A percentile compares a stretch with the other conserved stretches of the same genome.
These are phyloP conservation scores for Globisporangium parvum DNA, from an alignment of 352 stramenopile genomes.

Conservation along the genomic window DNA sequence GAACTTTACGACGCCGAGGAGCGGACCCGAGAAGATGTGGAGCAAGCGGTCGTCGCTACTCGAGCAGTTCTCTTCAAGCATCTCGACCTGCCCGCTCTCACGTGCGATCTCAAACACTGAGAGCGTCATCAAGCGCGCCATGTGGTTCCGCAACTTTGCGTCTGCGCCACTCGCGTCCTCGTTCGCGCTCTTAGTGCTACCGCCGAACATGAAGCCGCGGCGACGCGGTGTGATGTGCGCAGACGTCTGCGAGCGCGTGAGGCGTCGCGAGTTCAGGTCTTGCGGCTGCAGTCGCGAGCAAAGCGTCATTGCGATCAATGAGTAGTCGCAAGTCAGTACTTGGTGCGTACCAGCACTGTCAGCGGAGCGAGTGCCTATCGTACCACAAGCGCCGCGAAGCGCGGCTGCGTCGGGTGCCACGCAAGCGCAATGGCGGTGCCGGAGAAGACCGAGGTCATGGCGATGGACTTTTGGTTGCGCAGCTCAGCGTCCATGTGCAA, in stretches of 20 bases:
- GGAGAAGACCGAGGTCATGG: slow-evolving; percentile 49
- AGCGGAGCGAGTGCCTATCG: neutral
- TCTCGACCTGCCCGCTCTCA: slow-evolving; percentile 34
- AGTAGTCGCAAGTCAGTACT: neutral
- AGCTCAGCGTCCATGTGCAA: slow-evolving; percentile 65
- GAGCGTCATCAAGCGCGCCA: slow-evolving; percentile 33
- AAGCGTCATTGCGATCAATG: neutral
- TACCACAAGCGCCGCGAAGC: slow-evolving; percentile 55
- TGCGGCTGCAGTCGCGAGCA: slow-evolving; percentile 31
- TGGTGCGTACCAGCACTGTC: too few species aligned
- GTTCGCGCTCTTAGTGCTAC: slow-evolving; percentile 25
- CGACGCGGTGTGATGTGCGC: slow-evolving; percentile 32
- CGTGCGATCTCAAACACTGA: slow-evolving; percentile 26
- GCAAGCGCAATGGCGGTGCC: slow-evolving; percentile 53
- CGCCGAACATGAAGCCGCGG: slow-evolving; percentile 65
- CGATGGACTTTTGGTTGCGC: slow-evolving; percentile 56
- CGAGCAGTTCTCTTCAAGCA: slow-evolving; percentile 43
- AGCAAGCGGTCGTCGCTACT: slow-evolving; percentile 51
- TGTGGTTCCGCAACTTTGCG: slow-evolving; percentile 25
- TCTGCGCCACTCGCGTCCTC: slow-evolving; percentile 26
- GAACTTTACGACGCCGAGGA: slow-evolving; percentile 61
- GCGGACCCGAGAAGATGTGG: slow-evolving; percentile 62
- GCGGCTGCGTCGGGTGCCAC: slow-evolving; percentile 45
- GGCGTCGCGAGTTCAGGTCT: slow-evolving; percentile 36
- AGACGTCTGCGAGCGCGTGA: slow-evolving; percentile 29